phyloP scores from a whole-genome alignment of 2,329 filamentous ascomycete species.

The Colletotrichum sp. region DNA sequence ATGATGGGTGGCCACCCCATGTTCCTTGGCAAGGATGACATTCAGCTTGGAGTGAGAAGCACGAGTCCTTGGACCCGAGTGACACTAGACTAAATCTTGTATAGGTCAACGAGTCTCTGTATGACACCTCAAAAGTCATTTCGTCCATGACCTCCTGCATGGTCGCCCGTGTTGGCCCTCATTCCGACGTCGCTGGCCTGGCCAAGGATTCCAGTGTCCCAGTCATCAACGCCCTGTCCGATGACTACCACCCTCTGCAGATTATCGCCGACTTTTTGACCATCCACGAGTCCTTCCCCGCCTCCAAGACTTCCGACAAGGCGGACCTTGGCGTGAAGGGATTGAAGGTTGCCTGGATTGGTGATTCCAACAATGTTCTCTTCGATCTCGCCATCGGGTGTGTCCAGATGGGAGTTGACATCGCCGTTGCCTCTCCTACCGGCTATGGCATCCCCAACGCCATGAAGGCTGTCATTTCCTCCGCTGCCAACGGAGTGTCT shows the following conservation, averaged over 20 bases:
- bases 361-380: slow-evolving; percentile 96
- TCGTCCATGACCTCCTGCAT: slow-evolving; percentile 92
- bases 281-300: slow-evolving; percentile 78
- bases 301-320: slow-evolving; percentile 34
- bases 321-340: slow-evolving; percentile 73
- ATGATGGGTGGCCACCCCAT: slow-evolving; percentile 91
- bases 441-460: slow-evolving; percentile 81
- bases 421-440: slow-evolving; percentile 84
- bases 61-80: neutral
- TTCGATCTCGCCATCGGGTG: slow-evolving; percentile 91
- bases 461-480: slow-evolving; percentile 77
- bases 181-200: slow-evolving; percentile 75
- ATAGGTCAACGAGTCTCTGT: slow-evolving; percentile 90
- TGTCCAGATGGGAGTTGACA: slow-evolving; percentile 84
- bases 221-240: slow-evolving; percentile 86
- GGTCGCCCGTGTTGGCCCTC: slow-evolving; percentile 78
- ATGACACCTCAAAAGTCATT: slow-evolving; percentile 89
- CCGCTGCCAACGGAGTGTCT: slow-evolving; percentile 61
- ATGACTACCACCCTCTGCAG: slow-evolving; percentile 93
- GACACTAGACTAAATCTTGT: neutral
- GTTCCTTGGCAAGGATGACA: slow-evolving; percentile 96
- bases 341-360: slow-evolving; percentile 93
- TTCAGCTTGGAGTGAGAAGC: slow-evolving; percentile 81
- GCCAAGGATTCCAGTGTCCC: slow-evolving; percentile 78
- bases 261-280: slow-evolving; percentile 94